These are phyloP conservation scores for Phlegmacium glaucopus DNA, from an alignment of 768 basidiomycete species.

Conservation along the genomic window DNA sequence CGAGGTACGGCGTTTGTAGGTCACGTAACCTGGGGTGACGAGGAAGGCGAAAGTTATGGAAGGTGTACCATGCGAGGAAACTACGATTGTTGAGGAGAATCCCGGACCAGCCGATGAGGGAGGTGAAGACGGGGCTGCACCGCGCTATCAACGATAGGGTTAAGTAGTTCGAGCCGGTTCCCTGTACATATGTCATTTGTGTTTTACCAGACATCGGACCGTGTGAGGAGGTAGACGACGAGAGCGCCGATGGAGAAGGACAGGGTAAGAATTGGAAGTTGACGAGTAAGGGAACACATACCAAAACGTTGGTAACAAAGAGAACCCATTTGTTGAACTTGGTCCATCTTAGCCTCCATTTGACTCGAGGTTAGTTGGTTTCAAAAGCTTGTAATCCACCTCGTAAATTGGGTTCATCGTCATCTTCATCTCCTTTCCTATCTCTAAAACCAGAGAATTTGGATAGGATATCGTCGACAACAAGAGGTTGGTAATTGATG, in stretches of 20 bases:
- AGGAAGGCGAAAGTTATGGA: constrained; percentile 61
- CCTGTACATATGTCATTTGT: too few relatives aligned
- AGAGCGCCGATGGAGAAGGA: constrained; percentile 57
- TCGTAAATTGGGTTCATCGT: constrained; percentile 36
- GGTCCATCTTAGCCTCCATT: constrained; percentile 58
- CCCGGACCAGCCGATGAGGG: constrained; percentile 78
- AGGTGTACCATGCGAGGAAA: constrained; percentile 78
- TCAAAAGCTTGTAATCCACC: constrained; percentile 69
- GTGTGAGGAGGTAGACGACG: too few relatives aligned
- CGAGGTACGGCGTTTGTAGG: too few relatives aligned
- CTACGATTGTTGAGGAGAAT: constrained; percentile 83
- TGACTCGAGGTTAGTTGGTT: constrained; percentile 29
- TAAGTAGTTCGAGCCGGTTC: constrained; percentile 68
- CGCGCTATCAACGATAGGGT: constrained; percentile 69
- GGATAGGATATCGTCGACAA: neutral
- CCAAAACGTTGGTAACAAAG: constrained; percentile 60
- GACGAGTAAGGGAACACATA: constrained; percentile 16
- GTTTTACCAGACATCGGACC: constrained; percentile 71
- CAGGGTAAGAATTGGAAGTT: constrained; percentile 75
- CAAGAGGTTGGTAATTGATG: neutral
- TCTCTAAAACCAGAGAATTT: neutral
- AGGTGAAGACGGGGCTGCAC: constrained; percentile 57
- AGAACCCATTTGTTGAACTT: constrained; percentile 83
- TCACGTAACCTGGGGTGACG: too few relatives aligned
- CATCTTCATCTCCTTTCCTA: constrained; percentile 11